Evolutionary conservation across 768 basidiomycete species (phyloP).

Genomic region (Cubamyces sp.): DNA sequence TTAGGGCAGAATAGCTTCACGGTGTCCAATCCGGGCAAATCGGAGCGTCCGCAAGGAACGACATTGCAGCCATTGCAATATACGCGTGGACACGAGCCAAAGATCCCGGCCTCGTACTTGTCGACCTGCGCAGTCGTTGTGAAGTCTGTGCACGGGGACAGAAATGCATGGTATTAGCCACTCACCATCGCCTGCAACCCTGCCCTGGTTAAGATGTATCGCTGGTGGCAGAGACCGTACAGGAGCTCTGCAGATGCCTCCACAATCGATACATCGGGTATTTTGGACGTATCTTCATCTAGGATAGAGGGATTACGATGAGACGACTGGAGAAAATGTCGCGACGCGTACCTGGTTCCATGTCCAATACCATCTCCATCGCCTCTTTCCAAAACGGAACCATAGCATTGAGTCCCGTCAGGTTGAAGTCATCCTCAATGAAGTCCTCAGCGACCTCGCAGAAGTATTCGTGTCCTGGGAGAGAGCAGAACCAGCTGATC

Average conservation of each 20-base stretch:
- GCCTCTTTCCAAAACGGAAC: slow-evolving; percentile 99
- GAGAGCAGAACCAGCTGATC: slow-evolving; percentile 96
- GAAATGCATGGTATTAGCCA: slow-evolving; percentile 21
- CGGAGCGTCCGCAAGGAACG: slow-evolving; percentile 93
- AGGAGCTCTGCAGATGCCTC: slow-evolving; percentile 97
- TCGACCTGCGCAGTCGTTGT: slow-evolving; percentile 64
- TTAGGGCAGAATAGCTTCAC: slow-evolving; percentile 98
- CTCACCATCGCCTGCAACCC: slow-evolving; percentile 93
- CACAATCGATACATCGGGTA: slow-evolving; percentile 98
- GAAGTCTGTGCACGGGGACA: not conserved
- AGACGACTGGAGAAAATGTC: not conserved
- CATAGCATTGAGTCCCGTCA: slow-evolving; percentile 93
- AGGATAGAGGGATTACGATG: slow-evolving; percentile 26
- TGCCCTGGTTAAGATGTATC: slow-evolving; percentile 93
- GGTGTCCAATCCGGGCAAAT: slow-evolving; percentile 94
- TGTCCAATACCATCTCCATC: slow-evolving; percentile 99
- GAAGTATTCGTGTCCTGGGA: slow-evolving; percentile 97
- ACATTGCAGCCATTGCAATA: slow-evolving; percentile 89
- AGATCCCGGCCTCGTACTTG: slow-evolving; percentile 91
- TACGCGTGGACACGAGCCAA: slow-evolving; percentile 95
- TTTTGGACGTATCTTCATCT: slow-evolving; percentile 94
- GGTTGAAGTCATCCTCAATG: slow-evolving; percentile 99
- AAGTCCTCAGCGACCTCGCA: slow-evolving; percentile 98
- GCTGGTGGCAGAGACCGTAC: slow-evolving; percentile 96
- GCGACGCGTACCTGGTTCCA: slow-evolving; percentile 84